Conservation (phyloP, 2,329 filamentous ascomycete species). For the Hypoxylon sp. region DNA sequence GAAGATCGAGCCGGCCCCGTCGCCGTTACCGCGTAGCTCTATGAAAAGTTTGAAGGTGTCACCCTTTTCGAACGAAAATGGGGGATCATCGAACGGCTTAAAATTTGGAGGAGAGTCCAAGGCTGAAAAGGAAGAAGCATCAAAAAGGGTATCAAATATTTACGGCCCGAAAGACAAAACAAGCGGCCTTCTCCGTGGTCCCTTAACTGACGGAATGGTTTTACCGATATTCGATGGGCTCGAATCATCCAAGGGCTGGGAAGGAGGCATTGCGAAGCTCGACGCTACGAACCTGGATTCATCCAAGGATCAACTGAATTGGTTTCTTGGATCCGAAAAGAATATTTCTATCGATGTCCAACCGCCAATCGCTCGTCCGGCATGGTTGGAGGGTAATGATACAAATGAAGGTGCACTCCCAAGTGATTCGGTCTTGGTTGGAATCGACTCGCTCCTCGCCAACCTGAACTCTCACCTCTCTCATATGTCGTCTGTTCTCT, state of each 20-base stretch:
- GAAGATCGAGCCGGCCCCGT: constrained; percentile 83
- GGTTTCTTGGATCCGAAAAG: constrained; percentile 81
- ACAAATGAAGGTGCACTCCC: constrained; percentile 64
- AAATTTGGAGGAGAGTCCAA: constrained; percentile 90
- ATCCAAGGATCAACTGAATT: constrained; percentile 61
- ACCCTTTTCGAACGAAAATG: constrained; percentile 71
- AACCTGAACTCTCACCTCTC: constrained; percentile 79
- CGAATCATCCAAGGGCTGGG: constrained; percentile 70
- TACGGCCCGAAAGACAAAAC: constrained; percentile 65
- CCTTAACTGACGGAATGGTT: constrained; percentile 87
- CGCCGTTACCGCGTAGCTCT: constrained; percentile 71
- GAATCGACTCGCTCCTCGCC: constrained; percentile 79
- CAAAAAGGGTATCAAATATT: constrained; percentile 73
- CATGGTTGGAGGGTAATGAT: constrained; percentile 58
- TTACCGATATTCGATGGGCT: constrained; percentile 66
- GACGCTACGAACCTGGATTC: constrained; percentile 60
- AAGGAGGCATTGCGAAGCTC: constrained; percentile 84
- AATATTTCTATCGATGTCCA: constrained; percentile 80
- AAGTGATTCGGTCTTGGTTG: constrained; percentile 72
- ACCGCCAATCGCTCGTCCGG: constrained; percentile 71
- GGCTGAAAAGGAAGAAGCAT: constrained; percentile 79
- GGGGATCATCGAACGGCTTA: constrained; percentile 69
- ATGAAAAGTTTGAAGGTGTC: constrained; percentile 76
- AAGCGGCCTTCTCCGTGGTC: constrained; percentile 77
- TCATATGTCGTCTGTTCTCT: constrained; percentile 85